phyloP scores from a whole-genome alignment of 2,329 filamentous ascomycete species.

The Penicillium fuscoglaucum region DNA sequence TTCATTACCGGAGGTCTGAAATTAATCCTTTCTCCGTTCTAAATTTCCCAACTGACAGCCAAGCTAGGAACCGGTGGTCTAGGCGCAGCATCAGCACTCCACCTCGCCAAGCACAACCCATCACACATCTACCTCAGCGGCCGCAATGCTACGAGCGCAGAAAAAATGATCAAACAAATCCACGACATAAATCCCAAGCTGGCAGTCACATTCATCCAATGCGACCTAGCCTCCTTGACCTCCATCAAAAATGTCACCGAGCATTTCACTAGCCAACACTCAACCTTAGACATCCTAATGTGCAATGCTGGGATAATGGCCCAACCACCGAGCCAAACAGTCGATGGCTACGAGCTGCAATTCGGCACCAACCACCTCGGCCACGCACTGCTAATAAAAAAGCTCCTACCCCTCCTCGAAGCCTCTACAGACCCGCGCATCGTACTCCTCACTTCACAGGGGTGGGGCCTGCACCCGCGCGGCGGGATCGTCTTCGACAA shows the following conservation, averaged over 20 bases:
- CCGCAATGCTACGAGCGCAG: constrained; percentile 36
- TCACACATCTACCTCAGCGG: constrained; percentile 38
- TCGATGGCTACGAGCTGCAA: constrained; percentile 52
- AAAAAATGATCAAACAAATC: constrained; percentile 41
- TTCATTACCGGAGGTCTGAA: constrained; percentile 50
- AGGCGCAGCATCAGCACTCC: constrained; percentile 42
- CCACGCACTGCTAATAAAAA: constrained; percentile 48
- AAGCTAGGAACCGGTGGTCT: constrained; percentile 43
- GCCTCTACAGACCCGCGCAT: constrained; percentile 4
- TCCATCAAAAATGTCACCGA: constrained; percentile 47
- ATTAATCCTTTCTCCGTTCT: rapidly evolving
- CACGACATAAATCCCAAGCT: constrained; percentile 24
- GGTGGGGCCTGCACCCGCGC: not conserved
- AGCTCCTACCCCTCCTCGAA: constrained; percentile 33
- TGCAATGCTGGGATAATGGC: constrained; percentile 52
- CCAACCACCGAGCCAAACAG: constrained; percentile 38
- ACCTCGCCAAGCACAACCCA: constrained; percentile 45
- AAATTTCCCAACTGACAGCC: not conserved
- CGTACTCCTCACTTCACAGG: constrained; percentile 14
- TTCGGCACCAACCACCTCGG: constrained; percentile 55
- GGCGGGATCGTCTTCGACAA: constrained; percentile 19
- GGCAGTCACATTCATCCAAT: constrained; percentile 40
- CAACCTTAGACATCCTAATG: constrained; percentile 48
- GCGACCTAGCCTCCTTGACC: constrained; percentile 49
- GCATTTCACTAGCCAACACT: constrained; percentile 36